phyloP scores from a whole-genome alignment of 352 stramenopile genomes.

The Thalassiosira exigua region DNA sequence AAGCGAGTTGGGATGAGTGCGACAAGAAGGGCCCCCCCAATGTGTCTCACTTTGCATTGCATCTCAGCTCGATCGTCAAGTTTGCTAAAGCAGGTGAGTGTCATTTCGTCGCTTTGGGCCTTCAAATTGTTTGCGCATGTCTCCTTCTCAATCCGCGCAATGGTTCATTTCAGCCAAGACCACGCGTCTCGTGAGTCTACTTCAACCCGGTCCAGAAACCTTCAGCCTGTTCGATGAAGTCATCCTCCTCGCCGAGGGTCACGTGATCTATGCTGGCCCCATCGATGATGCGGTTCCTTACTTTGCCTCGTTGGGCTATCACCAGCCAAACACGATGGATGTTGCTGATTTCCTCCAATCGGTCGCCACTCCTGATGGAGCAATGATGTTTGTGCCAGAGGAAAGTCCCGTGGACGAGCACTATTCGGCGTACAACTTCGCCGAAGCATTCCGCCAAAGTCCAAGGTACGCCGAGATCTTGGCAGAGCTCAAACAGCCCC shows the following conservation, averaged over 20 bases:
- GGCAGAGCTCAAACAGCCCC: conserved; percentile 25
- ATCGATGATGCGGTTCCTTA: conserved; percentile 77
- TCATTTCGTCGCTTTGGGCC: no score
- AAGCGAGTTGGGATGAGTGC: no score
- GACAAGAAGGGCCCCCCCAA: conserved; percentile 42
- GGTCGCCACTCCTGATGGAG: conserved; percentile 75
- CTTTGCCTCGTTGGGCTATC: conserved; percentile 73
- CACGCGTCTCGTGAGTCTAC: conserved; percentile 64
- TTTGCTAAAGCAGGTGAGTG: conserved; percentile 48
- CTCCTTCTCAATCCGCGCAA: no score
- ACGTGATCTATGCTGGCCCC: conserved; percentile 92
- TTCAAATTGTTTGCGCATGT: no score
- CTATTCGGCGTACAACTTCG: conserved; percentile 48
- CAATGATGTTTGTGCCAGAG: conserved; percentile 50
- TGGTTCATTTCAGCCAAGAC: no score
- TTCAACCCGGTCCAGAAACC: conserved; percentile 90
- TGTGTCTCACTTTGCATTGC: background rate
- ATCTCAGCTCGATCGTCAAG: conserved; percentile 57
- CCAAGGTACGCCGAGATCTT: conserved; percentile 34
- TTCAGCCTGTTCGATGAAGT: conserved; percentile 95
- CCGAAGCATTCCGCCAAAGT: conserved; percentile 48
- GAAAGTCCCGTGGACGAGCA: conserved; percentile 43
- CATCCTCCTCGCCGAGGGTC: conserved; percentile 90
- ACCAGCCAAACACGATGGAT: conserved; percentile 78
- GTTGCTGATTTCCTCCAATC: conserved; percentile 90